phyloP scores from a whole-genome alignment of 305 asterid species.

The Rubia occidens region DNA sequence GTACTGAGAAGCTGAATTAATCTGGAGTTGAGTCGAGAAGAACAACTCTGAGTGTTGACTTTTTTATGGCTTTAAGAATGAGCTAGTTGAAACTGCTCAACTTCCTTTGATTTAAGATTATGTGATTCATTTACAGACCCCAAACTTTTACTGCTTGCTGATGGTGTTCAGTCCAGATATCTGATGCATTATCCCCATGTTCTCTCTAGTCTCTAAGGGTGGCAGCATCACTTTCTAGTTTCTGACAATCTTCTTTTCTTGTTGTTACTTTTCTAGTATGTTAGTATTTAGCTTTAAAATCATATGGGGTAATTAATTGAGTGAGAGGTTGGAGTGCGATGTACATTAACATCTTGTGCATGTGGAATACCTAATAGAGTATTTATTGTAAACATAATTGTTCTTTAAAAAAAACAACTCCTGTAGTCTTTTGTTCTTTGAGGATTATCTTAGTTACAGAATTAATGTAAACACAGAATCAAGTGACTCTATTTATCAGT shows the following conservation, averaged over 20 bases:
- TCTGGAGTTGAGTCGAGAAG: background rate
- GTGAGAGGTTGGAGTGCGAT: background rate
- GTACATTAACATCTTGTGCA: background rate
- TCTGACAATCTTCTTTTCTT: background rate
- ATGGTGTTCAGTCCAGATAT: background rate
- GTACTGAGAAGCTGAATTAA: background rate
- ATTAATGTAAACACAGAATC: background rate
- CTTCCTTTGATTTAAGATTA: background rate
- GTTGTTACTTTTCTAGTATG: background rate
- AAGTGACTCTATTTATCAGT: background rate
- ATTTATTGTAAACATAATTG: background rate
- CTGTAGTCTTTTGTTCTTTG: background rate
- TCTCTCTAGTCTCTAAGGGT: background rate
- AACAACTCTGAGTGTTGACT: background rate
- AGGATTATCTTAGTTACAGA: background rate
- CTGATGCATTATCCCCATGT: background rate
- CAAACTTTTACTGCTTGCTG: slow-evolving; percentile 1
- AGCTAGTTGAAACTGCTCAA: background rate
- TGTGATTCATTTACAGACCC: background rate
- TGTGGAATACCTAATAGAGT: background rate
- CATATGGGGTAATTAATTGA: background rate
- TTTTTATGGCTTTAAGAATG: background rate
- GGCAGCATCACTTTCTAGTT: background rate
- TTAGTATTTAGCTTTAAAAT: background rate
- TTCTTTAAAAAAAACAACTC: background rate